phyloP scores from a whole-genome alignment of 345 rosid genomes.

The Turritis glabra region DNA sequence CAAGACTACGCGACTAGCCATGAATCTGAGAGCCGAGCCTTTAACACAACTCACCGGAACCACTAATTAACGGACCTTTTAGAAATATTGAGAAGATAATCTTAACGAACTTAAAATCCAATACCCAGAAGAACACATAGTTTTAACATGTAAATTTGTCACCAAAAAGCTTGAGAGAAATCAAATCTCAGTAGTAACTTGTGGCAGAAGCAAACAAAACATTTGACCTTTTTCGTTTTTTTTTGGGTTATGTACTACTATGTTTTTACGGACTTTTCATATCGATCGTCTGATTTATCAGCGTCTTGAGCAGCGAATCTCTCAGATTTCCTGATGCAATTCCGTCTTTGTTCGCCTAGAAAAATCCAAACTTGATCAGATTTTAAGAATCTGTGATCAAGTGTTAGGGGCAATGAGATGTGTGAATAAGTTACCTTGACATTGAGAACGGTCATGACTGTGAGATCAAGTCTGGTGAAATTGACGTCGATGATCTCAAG shows the following conservation, averaged over 20 bases:
- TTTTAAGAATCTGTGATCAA: neutral
- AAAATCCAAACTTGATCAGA: neutral
- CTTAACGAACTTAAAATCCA: neutral
- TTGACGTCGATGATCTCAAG: slow-evolving; percentile 68
- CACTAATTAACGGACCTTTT: neutral
- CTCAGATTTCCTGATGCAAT: slow-evolving; percentile 18
- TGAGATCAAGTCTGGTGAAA: slow-evolving; percentile 56
- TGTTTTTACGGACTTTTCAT: slow-evolving; percentile 17
- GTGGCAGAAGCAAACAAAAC: slow-evolving; percentile 34
- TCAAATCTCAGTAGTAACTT: slow-evolving; percentile 17
- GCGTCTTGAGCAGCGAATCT: slow-evolving; percentile 26
- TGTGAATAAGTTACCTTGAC: slow-evolving; percentile 56
- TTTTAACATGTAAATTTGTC: slow-evolving; percentile 4
- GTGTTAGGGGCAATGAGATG: neutral
- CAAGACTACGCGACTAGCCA: slow-evolving; percentile 26
- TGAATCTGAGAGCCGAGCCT: slow-evolving; percentile 37
- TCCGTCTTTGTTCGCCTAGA: slow-evolving; percentile 28
- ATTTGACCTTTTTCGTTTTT: neutral
- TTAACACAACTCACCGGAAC: slow-evolving; percentile 23
- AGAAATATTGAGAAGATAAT: neutral
- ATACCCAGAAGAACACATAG: neutral
- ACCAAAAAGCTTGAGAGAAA: slow-evolving; percentile 23
- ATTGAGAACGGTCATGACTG: slow-evolving; percentile 53
- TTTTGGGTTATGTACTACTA: slow-evolving; percentile 11
- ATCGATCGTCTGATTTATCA: slow-evolving; percentile 18